These are phyloP conservation scores for Lignosus rhinocerotis DNA, from an alignment of 1,284 basidiomycete genomes.

Conservation along the genomic window DNA sequence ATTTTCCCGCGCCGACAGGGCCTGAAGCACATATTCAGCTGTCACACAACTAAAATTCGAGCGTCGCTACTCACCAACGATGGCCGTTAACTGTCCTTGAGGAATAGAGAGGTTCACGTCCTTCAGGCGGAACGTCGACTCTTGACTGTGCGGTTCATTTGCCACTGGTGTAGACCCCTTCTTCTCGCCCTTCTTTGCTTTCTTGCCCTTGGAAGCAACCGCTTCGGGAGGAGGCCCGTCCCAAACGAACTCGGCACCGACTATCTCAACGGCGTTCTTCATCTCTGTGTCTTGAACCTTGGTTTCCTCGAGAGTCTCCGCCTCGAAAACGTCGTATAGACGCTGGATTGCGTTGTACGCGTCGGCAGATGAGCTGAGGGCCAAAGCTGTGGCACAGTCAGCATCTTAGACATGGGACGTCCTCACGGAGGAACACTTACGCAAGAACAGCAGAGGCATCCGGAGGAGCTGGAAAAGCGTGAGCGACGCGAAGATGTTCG, in stretches of 20 bases:
- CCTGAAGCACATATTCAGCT: slow-evolving; percentile 18
- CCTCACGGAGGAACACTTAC: slow-evolving; percentile 36
- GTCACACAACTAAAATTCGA: neutral
- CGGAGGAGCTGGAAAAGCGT: slow-evolving; percentile 80
- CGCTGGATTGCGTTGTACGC: slow-evolving; percentile 76
- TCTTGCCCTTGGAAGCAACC: slow-evolving; percentile 39
- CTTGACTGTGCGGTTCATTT: slow-evolving; percentile 30
- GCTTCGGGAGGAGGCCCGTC: slow-evolving; percentile 69
- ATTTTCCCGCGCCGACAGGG: slow-evolving; percentile 61
- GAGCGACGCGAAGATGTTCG: slow-evolving; percentile 79
- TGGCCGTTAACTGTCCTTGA: slow-evolving; percentile 72
- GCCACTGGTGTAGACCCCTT: slow-evolving; percentile 14
- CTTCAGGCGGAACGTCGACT: slow-evolving; percentile 54
- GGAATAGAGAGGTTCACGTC: slow-evolving; percentile 68
- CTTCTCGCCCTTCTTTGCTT: slow-evolving; percentile 27
- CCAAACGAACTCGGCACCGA: slow-evolving; percentile 80
- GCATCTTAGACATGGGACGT: too few species aligned
- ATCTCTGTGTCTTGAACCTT: slow-evolving; percentile 51
- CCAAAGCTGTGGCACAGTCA: slow-evolving; percentile 50
- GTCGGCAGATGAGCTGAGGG: slow-evolving; percentile 77
- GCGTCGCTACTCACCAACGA: slow-evolving; percentile 62
- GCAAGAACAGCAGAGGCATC: slow-evolving; percentile 75
- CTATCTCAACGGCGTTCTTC: slow-evolving; percentile 62
- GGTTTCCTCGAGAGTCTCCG: slow-evolving; percentile 68
- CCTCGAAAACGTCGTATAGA: slow-evolving; percentile 72